Evolutionary conservation across 345 rosid species (phyloP).

Genomic region (Hibiscus tridactylites): DNA sequence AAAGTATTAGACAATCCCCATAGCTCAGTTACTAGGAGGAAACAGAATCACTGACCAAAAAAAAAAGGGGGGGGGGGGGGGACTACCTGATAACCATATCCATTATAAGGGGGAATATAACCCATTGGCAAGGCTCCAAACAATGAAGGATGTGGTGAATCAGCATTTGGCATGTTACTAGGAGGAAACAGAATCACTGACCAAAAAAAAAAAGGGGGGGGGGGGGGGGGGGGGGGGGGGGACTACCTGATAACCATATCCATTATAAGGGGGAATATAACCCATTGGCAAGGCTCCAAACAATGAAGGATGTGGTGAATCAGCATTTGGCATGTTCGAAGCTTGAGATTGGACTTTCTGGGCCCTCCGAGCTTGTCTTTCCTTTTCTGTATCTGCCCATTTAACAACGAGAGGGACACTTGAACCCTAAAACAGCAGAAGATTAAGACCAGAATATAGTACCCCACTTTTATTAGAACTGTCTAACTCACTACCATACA

Average conservation of each 20-base stretch:
- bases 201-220: not conserved
- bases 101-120: conserved; percentile 72
- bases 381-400: conserved; percentile 99
- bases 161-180: conserved; percentile 38
- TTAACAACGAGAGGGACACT: conserved; percentile 94
- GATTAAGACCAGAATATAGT: conserved; percentile 15
- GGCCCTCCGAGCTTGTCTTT: conserved; percentile 90
- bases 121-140: conserved; percentile 93
- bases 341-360: conserved; percentile 82
- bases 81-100: conserved; percentile 93
- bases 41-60: too few relatives aligned
- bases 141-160: conserved; percentile 73
- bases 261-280: conserved; percentile 72
- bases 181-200: not conserved
- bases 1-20: not conserved
- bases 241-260: conserved; percentile 88
- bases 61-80: too few relatives aligned
- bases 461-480: not conserved
- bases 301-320: conserved; percentile 73
- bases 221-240: conserved; percentile 9
- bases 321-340: conserved; percentile 43
- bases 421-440: conserved; percentile 60
- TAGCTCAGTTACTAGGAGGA: not conserved
- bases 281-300: conserved; percentile 93
- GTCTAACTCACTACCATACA: not conserved